phyloP scores from a whole-genome alignment of 2,329 filamentous ascomycete genomes.

The Setomelanomma holmii region DNA sequence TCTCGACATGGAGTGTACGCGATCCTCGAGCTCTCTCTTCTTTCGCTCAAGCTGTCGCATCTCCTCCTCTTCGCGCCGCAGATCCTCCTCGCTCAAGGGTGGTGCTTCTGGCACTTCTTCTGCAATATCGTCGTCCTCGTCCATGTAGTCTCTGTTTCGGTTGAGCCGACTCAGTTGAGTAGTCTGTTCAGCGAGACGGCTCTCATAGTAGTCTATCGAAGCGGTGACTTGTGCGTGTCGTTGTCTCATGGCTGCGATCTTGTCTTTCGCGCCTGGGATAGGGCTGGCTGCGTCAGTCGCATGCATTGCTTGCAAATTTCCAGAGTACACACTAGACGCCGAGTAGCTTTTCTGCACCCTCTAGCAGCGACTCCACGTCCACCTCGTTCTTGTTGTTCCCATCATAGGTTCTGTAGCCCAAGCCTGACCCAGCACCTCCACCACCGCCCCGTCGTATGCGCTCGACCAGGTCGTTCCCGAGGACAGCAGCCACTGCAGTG shows the following conservation, averaged over 20 bases:
- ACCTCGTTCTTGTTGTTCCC: slow-evolving; percentile 70
- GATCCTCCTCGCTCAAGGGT: slow-evolving; percentile 71
- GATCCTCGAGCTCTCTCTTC: slow-evolving; percentile 67
- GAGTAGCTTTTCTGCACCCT: slow-evolving; percentile 88
- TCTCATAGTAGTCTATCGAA: slow-evolving; percentile 82
- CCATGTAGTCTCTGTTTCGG: slow-evolving; percentile 62
- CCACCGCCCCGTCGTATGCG: slow-evolving; percentile 71
- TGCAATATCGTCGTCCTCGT: slow-evolving; percentile 58
- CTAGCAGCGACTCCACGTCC: slow-evolving; percentile 83
- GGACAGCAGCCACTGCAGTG: slow-evolving; percentile 87
- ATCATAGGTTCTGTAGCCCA: slow-evolving; percentile 53
- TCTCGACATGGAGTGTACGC: slow-evolving; percentile 72
- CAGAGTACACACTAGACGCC: slow-evolving; percentile 71
- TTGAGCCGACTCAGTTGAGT: slow-evolving; percentile 78
- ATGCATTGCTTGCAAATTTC: too few relatives aligned
- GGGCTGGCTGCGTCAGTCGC: slow-evolving; percentile 57
- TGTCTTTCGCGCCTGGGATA: slow-evolving; percentile 77
- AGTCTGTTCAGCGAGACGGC: slow-evolving; percentile 77
- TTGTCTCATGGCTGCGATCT: slow-evolving; percentile 74
- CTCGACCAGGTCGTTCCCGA: slow-evolving; percentile 86
- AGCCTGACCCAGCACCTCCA: slow-evolving; percentile 59
- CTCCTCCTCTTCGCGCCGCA: slow-evolving; percentile 73
- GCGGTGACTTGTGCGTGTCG: slow-evolving; percentile 74
- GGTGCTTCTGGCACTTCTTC: slow-evolving; percentile 50
- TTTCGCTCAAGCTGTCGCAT: slow-evolving; percentile 68